Evolutionary conservation across 2,329 filamentous ascomycete genomes (phyloP), one percentile per base, ranked within the genome.

Genomic region (Pseudomassariella vexata): DNA sequence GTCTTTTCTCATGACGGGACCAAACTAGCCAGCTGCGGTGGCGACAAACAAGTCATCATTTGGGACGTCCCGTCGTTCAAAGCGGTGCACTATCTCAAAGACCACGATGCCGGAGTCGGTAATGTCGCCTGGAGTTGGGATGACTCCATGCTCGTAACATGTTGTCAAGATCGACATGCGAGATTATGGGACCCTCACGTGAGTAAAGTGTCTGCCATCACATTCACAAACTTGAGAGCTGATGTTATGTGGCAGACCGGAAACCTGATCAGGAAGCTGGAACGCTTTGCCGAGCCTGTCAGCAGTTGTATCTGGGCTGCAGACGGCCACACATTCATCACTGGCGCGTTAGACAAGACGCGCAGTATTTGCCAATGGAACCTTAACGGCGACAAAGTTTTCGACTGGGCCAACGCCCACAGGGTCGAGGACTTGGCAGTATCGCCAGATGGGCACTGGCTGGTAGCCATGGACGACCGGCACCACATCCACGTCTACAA

Each of bases 41-140:
- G 76, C 46, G 84, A 86, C 40, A 76, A 76, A 18, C 69, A 73
- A 6, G 82, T 94, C 28, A 70, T 86, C 34, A 84, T 98, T 36
- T 96, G 92, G 64, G 82, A 94, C 35, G 82, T 85, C 1, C 65
- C 66, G 3, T 74, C 73, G 1, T 94, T 89, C 52, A 63, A 73
- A 11, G 63, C 84, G 6, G 49, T 84, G 4, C 71, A 79, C 35
- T 68, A 59, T 27, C 62, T 94, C 8, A 63, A 65, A 5, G 78
- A 81, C 4, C 85, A 94, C 46, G 68, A 75, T 2, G 64, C 63
- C 3, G 82, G 85, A 1, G 81, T 95, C 9, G 81, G 84, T 14
- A 87, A 89, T 48, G 62, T 94, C 4, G 72, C 85, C 2, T 98
- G 92, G 86, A 95, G 89, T 52, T 92, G 89, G 5, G 87, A 98